Evolutionary conservation across 257 asterid species (phyloP), one percentile per base, ranked within the genome.

Genomic region (Nicotiana knightiana): DNA sequence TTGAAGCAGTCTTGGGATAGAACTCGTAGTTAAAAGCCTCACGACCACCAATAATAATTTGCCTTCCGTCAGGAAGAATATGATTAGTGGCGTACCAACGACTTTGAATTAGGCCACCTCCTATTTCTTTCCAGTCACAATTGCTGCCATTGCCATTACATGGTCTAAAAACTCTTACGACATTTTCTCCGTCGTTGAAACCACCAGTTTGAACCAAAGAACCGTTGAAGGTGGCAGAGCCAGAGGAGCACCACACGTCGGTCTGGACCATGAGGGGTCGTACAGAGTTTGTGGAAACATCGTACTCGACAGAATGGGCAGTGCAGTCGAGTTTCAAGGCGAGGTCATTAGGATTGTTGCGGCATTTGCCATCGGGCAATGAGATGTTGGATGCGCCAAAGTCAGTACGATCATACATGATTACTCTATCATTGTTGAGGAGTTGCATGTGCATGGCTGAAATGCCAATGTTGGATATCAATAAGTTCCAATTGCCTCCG

Each of bases 371-470:
- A 2, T 37, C 32, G 0, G 94, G 91, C 18, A 94, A 86, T 48
- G 97, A 86, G 75, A 93, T 67, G 82, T 90, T 93, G 6, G 97
- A 94, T 0, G 87, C 81, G 16, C 98, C 98, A 68, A 90, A 91
- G 65, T 90, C 95, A 0, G 98, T 93, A 59, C 97, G 84, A 70
- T 94, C 98, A 30, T 87, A 92, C 10, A 91, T 89, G 58, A 91
- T 87, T 33, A 94, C 89, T 39, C 85, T 89, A 91, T 94, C 88
- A 83, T 89, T 89, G 61, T 76, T 84, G 15, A 94, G 84, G 55
- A 94, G 95, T 66, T 92, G 95, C 98, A 94, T 91, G 71, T 94
- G 98, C 98, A 94, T 94, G 8, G 98, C 92, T 0, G 95, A 91
- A 32, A 94, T 88, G 76, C 98, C 97, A 6, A 93, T 84, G 87